Evolutionary conservation across 1,284 basidiomycete genomes (phyloP).

Genomic region (Paramarasmius palmivorus): DNA sequence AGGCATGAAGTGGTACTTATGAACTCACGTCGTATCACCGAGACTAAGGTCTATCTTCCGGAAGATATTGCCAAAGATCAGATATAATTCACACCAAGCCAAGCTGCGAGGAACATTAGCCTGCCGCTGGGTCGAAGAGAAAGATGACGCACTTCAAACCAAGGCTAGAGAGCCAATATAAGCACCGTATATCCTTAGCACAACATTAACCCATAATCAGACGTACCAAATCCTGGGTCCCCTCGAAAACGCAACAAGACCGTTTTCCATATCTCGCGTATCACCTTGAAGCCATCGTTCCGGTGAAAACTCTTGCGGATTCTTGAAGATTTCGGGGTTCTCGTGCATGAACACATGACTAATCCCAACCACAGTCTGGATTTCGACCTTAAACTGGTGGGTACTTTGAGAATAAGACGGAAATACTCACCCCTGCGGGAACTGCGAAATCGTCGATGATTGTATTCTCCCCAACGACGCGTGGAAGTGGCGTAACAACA

Average conservation of each 20-base stretch:
- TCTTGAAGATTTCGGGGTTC: conserved; percentile 21
- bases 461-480: conserved; percentile 21
- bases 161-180: too few relatives aligned
- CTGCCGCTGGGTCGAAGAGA: too few relatives aligned
- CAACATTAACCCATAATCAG: neutral
- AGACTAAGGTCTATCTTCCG: too few relatives aligned
- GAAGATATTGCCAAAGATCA: too few relatives aligned
- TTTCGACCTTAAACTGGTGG: neutral
- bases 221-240: conserved; percentile 31
- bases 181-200: too few relatives aligned
- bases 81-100: too few relatives aligned
- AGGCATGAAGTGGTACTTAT: too few relatives aligned
- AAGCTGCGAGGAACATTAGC: too few relatives aligned
- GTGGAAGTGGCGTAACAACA: conserved; percentile 18
- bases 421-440: conserved; percentile 22
- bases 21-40: too few relatives aligned
- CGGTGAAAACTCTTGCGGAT: conserved; percentile 27
- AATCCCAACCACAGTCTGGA: conserved; percentile 24
- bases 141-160: too few relatives aligned
- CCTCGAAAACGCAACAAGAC: conserved; percentile 32
- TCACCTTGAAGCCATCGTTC: conserved; percentile 26
- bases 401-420: neutral
- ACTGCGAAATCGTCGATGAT: conserved; percentile 18
- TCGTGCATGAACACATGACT: conserved; percentile 22
- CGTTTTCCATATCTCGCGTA: conserved; percentile 23